Percentiles rank a stretch among this genome's conserved stretches.
Conservation (phyloP, 2,329 filamentous ascomycete species). For the Rhinocladiella mackenziei region DNA sequence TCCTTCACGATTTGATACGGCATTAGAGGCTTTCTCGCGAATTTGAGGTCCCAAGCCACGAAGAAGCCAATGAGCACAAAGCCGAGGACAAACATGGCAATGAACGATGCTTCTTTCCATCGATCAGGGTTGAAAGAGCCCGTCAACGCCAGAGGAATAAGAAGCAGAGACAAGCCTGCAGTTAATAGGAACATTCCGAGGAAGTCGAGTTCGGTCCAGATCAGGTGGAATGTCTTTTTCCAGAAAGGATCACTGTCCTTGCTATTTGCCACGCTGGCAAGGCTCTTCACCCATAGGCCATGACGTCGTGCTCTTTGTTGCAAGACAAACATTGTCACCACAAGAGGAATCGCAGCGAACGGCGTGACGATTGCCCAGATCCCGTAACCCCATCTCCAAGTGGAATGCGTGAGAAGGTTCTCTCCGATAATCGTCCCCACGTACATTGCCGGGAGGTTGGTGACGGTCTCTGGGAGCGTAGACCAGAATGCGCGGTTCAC, state of each 20-base stretch:
- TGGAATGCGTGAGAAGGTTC: conserved; percentile 45
- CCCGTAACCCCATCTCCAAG: conserved; percentile 61
- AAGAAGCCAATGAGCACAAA: conserved; percentile 47
- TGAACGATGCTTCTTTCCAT: conserved; percentile 50
- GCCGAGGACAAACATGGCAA: conserved; percentile 50
- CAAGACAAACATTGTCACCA: conserved; percentile 50
- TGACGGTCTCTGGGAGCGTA: conserved; percentile 56
- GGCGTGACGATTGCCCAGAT: conserved; percentile 61
- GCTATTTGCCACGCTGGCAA: no score
- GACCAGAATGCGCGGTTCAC: conserved; percentile 60
- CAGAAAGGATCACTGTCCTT: conserved; percentile 8
- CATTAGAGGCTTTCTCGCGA: conserved; percentile 30
- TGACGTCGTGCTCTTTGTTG: conserved; percentile 49
- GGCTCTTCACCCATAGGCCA: no score
- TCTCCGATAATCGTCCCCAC: conserved; percentile 53
- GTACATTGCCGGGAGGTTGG: conserved; percentile 60
- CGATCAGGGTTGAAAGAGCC: conserved; percentile 40
- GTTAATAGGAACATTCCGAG: background rate
- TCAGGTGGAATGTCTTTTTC: background rate
- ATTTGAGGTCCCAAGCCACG: conserved; percentile 50
- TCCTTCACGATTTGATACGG: background rate
- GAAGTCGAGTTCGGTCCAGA: background rate
- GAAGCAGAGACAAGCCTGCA: background rate
- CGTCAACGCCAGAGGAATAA: conserved; percentile 15
- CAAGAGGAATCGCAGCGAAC: conserved; percentile 51